These are phyloP conservation scores for Paspalum notatum DNA, from an alignment of 176 grass and related monocot genomes.

Conservation along the genomic window DNA sequence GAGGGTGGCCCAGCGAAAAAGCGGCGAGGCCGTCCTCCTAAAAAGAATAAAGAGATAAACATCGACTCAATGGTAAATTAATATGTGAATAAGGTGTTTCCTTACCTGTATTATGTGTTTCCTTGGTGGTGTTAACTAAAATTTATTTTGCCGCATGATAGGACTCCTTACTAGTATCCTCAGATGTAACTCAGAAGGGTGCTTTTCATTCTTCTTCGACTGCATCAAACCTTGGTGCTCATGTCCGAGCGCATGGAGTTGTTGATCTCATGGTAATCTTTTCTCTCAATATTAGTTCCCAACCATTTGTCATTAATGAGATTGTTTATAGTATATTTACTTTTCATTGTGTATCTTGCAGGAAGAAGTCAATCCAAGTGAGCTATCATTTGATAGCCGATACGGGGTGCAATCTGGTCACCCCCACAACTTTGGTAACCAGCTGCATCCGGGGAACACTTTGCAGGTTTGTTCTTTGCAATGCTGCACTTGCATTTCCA, in stretches of 20 bases:
- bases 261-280: conserved; percentile 68
- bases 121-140: conserved; percentile 23
- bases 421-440: conserved; percentile 57
- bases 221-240: conserved; percentile 66
- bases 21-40: conserved; percentile 74
- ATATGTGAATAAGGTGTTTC: conserved; percentile 42
- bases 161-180: conserved; percentile 57
- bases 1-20: conserved; percentile 61
- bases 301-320: not conserved
- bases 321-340: conserved; percentile 19
- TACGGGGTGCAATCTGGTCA: conserved; percentile 60
- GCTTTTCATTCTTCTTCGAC: conserved; percentile 65
- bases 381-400: conserved; percentile 68
- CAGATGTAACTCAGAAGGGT: conserved; percentile 53
- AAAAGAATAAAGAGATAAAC: conserved; percentile 67
- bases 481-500: conserved; percentile 12
- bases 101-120: conserved; percentile 14
- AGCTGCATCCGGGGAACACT: conserved; percentile 49
- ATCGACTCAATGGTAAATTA: conserved; percentile 54
- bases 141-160: conserved; percentile 22
- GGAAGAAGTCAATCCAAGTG: conserved; percentile 81
- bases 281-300: conserved; percentile 23
- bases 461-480: conserved; percentile 63
- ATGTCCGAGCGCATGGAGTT: conserved; percentile 61
- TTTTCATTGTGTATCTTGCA: conserved; percentile 37